Percentiles rank a stretch among this genome's conserved stretches.
Conservation (phyloP, 192 early-diverging fungal species). For the Gamsiella multidivaricata region DNA sequence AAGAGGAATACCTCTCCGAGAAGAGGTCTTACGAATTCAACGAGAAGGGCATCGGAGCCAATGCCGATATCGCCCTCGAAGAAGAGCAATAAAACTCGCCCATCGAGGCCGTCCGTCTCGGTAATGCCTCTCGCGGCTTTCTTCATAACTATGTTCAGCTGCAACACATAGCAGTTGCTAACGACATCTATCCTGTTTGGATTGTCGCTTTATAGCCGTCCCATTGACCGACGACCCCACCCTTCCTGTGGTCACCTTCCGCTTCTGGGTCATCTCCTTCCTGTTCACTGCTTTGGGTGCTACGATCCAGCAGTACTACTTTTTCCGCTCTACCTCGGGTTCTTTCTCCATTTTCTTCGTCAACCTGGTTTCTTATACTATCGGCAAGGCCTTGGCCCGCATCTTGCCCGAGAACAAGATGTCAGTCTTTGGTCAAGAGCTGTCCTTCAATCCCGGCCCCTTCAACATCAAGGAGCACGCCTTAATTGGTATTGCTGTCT, state of each 20-base stretch:
- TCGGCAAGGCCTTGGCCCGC: constrained; percentile 37
- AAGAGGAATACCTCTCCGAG: neutral
- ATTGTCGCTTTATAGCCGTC: constrained; percentile 24
- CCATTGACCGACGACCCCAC: constrained; percentile 56
- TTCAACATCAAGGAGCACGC: constrained; percentile 79
- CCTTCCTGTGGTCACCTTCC: constrained; percentile 55
- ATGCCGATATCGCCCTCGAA: constrained; percentile 3
- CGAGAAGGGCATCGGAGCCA: neutral
- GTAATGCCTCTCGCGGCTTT: no score
- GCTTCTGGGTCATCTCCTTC: constrained; percentile 60
- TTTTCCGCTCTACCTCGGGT: constrained; percentile 34
- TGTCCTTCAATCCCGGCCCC: constrained; percentile 42
- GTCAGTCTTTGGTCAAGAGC: neutral
- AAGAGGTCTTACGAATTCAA: constrained; percentile 3
- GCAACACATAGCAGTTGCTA: no score
- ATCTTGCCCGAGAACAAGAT: neutral
- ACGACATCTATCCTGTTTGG: constrained; percentile 44
- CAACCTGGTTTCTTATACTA: constrained; percentile 37
- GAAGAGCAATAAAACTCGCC: constrained; percentile 19
- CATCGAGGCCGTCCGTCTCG: constrained; percentile 17
- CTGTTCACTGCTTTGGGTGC: constrained; percentile 53
- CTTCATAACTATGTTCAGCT: no score
- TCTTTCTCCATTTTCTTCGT: constrained; percentile 50
- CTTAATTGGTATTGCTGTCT: constrained; percentile 65
- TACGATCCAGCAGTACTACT: constrained; percentile 49